Conservation (phyloP, 148 eudicot species). For the Camellia lanceoleosa region DNA sequence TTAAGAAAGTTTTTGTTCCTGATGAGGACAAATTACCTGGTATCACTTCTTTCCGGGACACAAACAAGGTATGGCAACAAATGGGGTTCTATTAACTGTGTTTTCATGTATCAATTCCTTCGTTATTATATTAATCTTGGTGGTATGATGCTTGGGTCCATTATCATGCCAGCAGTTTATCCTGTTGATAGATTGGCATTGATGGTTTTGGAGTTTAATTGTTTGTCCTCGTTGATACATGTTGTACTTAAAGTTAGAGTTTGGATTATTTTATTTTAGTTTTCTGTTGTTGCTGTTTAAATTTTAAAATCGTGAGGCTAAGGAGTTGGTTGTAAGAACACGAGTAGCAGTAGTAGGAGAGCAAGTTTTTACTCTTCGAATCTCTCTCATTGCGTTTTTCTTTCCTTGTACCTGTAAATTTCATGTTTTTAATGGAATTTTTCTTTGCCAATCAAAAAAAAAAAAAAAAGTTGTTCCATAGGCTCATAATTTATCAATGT, state of each 20-base stretch:
- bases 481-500: neutral
- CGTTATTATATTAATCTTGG: neutral
- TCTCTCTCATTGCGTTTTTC: too few relatives aligned
- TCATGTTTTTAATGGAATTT: too few relatives aligned
- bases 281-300: too few relatives aligned
- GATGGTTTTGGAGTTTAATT: neutral
- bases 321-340: too few relatives aligned
- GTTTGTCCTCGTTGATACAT: neutral
- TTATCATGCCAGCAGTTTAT: neutral
- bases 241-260: neutral
- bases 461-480: too few relatives aligned
- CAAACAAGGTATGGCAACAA: constrained; percentile 59
- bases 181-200: neutral
- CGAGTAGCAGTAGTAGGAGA: too few relatives aligned
- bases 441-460: too few relatives aligned
- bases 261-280: too few relatives aligned
- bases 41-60: constrained; percentile 86
- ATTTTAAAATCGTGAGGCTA: too few relatives aligned
- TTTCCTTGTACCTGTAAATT: too few relatives aligned
- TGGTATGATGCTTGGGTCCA: neutral
- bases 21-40: constrained; percentile 32
- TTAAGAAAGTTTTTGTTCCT: constrained; percentile 76
- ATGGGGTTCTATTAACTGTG: neutral
- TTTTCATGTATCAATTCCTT: neutral
- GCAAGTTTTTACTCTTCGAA: too few relatives aligned